phyloP scores from a whole-genome alignment of 441 rosid genomes.

The Francoa sonchifolia region DNA sequence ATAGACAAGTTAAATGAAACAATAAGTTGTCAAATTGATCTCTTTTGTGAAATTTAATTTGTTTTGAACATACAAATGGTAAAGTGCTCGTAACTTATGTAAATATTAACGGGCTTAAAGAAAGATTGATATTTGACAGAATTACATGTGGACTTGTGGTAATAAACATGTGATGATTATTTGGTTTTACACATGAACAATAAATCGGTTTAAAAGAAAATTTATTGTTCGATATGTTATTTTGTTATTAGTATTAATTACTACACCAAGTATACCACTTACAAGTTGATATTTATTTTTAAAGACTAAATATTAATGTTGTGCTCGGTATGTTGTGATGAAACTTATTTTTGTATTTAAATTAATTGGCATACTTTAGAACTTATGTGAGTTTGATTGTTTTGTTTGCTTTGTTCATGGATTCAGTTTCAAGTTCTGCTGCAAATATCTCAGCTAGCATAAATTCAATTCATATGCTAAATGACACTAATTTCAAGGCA shows the following conservation, averaged over 20 bases:
- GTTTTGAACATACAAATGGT: too few species aligned
- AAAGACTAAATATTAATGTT: slow-evolving; percentile 3
- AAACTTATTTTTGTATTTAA: neutral
- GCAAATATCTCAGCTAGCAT: neutral
- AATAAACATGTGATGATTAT: slow-evolving; percentile 1
- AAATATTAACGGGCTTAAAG: too few species aligned
- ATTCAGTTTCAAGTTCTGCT: neutral
- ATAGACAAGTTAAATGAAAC: too few species aligned
- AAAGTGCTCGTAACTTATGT: too few species aligned
- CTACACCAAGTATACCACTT: neutral
- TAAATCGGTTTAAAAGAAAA: neutral
- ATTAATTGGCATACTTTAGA: neutral
- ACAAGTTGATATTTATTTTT: slow-evolving; percentile 5
- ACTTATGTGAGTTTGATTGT: neutral
- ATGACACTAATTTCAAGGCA: slow-evolving; percentile 6
- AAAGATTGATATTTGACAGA: too few species aligned
- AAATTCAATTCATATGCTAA: slow-evolving; percentile 5
- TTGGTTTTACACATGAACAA: slow-evolving; percentile 2
- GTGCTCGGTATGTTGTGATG: neutral
- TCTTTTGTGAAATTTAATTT: too few species aligned
- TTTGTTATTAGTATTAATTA: neutral
- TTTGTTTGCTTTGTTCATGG: neutral
- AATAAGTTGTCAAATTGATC: too few species aligned
- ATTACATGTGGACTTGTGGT: neutral
- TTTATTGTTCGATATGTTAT: neutral